phyloP scores from a whole-genome alignment of 2,329 filamentous ascomycete species.

The Pestalotiopsis sp. region DNA sequence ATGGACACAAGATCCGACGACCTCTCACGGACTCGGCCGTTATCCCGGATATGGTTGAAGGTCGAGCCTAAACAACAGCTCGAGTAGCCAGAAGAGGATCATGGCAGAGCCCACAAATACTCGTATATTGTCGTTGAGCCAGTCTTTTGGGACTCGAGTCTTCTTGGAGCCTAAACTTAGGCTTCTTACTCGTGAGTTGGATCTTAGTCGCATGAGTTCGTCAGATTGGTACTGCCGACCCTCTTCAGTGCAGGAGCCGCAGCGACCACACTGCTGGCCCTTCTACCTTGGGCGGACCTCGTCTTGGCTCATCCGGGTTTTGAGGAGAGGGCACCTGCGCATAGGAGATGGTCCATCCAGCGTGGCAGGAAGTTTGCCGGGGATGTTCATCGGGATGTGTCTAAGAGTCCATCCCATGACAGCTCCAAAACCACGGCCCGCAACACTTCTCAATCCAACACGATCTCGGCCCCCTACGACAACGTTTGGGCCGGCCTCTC shows the following conservation, averaged over 20 bases:
- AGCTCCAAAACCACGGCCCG: not conserved
- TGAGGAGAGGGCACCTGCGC: constrained; percentile 11
- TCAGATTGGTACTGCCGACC: constrained; percentile 1
- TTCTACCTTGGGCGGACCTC: constrained; percentile 3
- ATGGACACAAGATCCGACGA: not conserved
- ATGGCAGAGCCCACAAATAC: not conserved
- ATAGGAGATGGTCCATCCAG: constrained; percentile 11
- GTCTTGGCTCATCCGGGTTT: not conserved
- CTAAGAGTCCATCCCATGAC: not conserved
- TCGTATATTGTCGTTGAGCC: no score
- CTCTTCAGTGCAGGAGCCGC: not conserved
- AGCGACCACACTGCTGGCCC: not conserved
- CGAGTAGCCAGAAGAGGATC: no score
- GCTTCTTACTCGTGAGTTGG: not conserved
- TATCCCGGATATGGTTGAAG: not conserved
- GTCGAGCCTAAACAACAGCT: not conserved
- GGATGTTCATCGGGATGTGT: not conserved
- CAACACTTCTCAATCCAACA: not conserved
- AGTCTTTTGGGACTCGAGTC: not conserved
- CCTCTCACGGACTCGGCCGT: not conserved
- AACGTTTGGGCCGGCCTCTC: constrained; percentile 30
- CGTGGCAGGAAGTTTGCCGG: constrained; percentile 11
- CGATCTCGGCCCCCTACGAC: constrained; percentile 8
- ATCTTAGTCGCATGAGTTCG: not conserved
- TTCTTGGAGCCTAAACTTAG: not conserved